These are phyloP conservation scores for Platanus orientalis DNA, from an alignment of 164 flowering plant species.

Conservation along the genomic window DNA sequence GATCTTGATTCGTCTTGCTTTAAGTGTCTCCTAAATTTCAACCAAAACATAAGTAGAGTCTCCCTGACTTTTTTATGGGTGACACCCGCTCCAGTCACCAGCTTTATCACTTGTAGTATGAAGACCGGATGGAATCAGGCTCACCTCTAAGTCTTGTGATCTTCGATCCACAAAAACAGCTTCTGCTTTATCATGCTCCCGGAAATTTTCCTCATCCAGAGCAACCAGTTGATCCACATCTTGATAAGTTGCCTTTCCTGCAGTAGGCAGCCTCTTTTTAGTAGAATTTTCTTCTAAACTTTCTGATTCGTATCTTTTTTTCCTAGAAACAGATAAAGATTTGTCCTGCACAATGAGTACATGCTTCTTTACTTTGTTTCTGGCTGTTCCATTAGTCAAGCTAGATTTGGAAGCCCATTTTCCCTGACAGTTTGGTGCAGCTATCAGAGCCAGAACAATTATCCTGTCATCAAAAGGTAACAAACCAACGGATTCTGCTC, in stretches of 20 bases:
- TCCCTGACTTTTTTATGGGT: constrained; percentile 63
- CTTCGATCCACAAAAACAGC: constrained; percentile 9
- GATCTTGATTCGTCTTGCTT: constrained; percentile 61
- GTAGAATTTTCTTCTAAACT: constrained; percentile 4
- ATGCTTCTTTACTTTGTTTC: constrained; percentile 27
- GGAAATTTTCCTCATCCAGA: constrained; percentile 15
- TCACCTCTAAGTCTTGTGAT: constrained; percentile 16
- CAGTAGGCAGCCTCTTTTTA: constrained; percentile 8
- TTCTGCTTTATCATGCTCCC: constrained; percentile 15
- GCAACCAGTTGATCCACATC: constrained; percentile 8
- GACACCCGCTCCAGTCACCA: constrained; percentile 15
- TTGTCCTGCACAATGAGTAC: constrained; percentile 3
- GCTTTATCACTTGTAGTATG: constrained; percentile 14
- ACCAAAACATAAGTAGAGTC: constrained; percentile 63
- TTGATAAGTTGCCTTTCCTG: constrained; percentile 5
- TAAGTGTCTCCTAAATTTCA: constrained; percentile 51
- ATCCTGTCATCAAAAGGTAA: constrained; percentile 14
- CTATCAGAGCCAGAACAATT: constrained; percentile 46
- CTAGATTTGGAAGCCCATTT: constrained; percentile 15
- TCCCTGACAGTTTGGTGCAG: constrained; percentile 38
- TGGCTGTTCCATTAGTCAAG: constrained; percentile 1
- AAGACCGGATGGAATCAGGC: constrained; percentile 37
- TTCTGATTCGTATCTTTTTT: constrained; percentile 8
- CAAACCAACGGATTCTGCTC: constrained; percentile 4
- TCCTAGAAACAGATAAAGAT: constrained; percentile 8